These are phyloP conservation scores for Triangularia setosa DNA, from an alignment of 2,329 filamentous ascomycete genomes.

Conservation along the genomic window DNA sequence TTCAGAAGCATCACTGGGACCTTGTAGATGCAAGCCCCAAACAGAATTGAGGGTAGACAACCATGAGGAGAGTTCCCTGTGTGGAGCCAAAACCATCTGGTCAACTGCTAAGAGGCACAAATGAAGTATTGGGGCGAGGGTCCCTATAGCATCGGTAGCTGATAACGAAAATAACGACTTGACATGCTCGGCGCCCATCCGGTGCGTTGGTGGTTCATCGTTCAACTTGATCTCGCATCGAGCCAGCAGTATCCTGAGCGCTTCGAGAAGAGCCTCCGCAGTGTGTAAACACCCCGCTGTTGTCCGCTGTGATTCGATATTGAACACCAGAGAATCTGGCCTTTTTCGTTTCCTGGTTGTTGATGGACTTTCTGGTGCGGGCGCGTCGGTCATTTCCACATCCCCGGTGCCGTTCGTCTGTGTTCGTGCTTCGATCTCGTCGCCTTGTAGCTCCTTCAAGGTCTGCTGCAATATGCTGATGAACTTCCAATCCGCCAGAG, in stretches of 20 bases:
- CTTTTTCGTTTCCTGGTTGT: constrained; percentile 47
- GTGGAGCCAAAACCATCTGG: constrained; percentile 30
- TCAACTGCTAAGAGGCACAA: constrained; percentile 42
- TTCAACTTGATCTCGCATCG: constrained; percentile 38
- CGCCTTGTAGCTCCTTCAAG: constrained; percentile 52
- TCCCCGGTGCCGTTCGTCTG: constrained; percentile 15
- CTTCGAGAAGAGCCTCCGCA: constrained; percentile 45
- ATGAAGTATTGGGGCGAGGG: constrained; percentile 44
- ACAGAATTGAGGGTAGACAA: constrained; percentile 42
- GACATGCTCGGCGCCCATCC: constrained; percentile 55
- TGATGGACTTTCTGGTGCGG: constrained; percentile 25
- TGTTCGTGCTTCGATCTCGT: constrained; percentile 16
- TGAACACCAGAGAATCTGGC: constrained; percentile 33
- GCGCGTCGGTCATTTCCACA: constrained; percentile 28
- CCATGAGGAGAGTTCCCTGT: constrained; percentile 44
- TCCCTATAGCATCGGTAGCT: constrained; percentile 42
- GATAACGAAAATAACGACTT: constrained; percentile 53
- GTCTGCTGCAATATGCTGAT: constrained; percentile 62
- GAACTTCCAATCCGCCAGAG: constrained; percentile 68
- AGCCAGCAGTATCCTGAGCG: constrained; percentile 44
- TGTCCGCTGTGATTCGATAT: constrained; percentile 39
- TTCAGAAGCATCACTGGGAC: constrained; percentile 43
- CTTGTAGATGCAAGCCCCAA: constrained; percentile 54
- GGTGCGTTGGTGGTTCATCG: constrained; percentile 33
- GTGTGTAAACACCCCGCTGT: constrained; percentile 42